Percentiles rank a stretch among this genome's conserved stretches.
phyloP scores from a whole-genome alignment of 1,139 yeast genomes.

The Suhomyces maxii region DNA sequence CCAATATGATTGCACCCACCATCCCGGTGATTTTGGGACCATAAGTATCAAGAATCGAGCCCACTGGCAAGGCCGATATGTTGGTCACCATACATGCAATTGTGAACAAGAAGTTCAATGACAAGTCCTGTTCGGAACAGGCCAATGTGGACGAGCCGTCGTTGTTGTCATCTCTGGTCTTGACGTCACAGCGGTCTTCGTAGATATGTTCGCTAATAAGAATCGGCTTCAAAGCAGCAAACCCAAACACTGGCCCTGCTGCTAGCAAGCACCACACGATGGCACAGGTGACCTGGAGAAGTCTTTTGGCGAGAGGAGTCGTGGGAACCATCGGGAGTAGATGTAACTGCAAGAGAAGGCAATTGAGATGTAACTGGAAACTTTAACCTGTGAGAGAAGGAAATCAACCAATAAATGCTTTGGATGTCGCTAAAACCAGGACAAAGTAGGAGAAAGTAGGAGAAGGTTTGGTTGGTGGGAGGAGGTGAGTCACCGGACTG shows the following conservation, averaged over 20 bases:
- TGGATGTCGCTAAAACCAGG: too few species aligned
- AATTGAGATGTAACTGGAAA: background rate
- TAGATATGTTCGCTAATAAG: conserved; percentile 79
- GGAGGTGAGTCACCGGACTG: too few species aligned
- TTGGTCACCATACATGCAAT: conserved; percentile 88
- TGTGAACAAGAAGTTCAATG: conserved; percentile 79
- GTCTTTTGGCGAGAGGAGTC: conserved; percentile 20
- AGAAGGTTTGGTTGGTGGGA: too few species aligned
- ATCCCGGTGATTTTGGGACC: conserved; percentile 83
- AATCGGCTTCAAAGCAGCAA: conserved; percentile 89
- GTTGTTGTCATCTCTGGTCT: conserved; percentile 10
- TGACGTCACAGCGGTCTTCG: conserved; percentile 50
- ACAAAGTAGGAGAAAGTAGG: too few species aligned
- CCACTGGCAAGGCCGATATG: conserved; percentile 78
- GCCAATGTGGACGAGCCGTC: conserved; percentile 12
- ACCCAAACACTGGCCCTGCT: conserved; percentile 93
- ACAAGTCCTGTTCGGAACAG: conserved; percentile 76
- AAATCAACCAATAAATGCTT: too few species aligned
- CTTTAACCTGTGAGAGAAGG: too few species aligned
- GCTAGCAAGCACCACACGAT: conserved; percentile 84
- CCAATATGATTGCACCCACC: conserved; percentile 63
- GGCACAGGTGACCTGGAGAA: conserved; percentile 64
- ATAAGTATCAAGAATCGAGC: conserved; percentile 67
- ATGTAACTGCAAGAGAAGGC: background rate
- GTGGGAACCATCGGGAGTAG: background rate